A percentile compares a stretch with the other conserved stretches of the same genome.
phyloP scores from a whole-genome alignment of 805 yeast genomes.

The Kuraishia molischiana region DNA sequence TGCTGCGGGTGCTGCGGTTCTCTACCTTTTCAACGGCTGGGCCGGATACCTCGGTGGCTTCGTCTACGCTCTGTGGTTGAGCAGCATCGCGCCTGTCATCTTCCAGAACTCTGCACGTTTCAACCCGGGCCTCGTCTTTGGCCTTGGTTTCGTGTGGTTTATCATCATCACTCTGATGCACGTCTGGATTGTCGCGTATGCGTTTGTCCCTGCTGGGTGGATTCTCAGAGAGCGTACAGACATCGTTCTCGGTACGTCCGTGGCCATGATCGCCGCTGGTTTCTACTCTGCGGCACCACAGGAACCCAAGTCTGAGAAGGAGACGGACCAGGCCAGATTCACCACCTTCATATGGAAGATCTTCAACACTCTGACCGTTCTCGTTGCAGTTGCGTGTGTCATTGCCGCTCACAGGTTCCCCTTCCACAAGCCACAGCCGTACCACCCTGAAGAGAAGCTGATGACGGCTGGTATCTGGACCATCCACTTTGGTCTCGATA shows the following conservation, averaged over 20 bases:
- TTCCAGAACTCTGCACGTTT: slow-evolving; percentile 47
- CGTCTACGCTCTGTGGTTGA: slow-evolving; percentile 47
- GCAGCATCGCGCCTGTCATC: slow-evolving; percentile 49
- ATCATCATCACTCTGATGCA: slow-evolving; percentile 62
- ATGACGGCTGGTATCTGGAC: slow-evolving; percentile 98
- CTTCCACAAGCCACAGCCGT: slow-evolving; percentile 53
- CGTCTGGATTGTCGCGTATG: slow-evolving; percentile 97
- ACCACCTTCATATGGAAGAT: slow-evolving; percentile 1
- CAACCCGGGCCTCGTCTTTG: slow-evolving; percentile 45
- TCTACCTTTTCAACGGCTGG: slow-evolving; percentile 57
- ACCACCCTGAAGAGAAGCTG: slow-evolving; percentile 57
- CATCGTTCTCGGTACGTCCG: slow-evolving; percentile 51
- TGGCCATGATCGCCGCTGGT: slow-evolving; percentile 43
- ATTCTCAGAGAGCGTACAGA: slow-evolving; percentile 83
- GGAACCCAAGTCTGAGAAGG: background rate
- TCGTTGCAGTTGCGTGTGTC: slow-evolving; percentile 29
- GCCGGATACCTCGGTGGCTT: slow-evolving; percentile 67
- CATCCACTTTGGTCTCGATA: slow-evolving; percentile 92
- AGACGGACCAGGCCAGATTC: background rate
- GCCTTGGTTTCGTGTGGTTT: slow-evolving; percentile 36
- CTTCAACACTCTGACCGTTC: slow-evolving; percentile 2
- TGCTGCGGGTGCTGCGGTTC: slow-evolving; percentile 35
- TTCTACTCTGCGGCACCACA: slow-evolving; percentile 22
- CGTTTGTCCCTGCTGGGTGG: slow-evolving; percentile 94
- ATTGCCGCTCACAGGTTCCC: slow-evolving; percentile 50